Base-by-base conservation (phyloP, 1,284 basidiomycete genomes). In the Thelephora terrestris region DNA sequence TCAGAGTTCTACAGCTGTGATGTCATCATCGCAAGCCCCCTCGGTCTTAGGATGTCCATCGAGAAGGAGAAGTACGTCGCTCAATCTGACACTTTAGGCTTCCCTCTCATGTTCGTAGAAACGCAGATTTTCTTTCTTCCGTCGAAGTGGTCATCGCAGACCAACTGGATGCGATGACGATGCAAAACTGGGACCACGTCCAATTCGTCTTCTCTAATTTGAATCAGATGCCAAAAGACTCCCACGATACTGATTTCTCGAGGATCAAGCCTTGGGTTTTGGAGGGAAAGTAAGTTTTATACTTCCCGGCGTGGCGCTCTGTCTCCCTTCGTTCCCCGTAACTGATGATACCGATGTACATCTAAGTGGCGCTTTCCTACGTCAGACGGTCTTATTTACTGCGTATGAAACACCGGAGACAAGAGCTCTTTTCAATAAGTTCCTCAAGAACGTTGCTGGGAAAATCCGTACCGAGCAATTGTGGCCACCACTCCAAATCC, bases 141-240 rank as follows among this genome's bases (percentile, higher is more conserved):
- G 89, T 99, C 53, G 96, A 99, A 64, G 69, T 99, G 14, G 66
- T 91, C n/a, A 67, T 98, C n/a, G 75, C 89, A 7, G 96, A 99
- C 64, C 93, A 98, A 58, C 74, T 91, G 69, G 93, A 99, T 61
- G 85, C 89, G 2, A 77, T 99, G 61, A 77, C 81, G 6, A 99
- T 99, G 96, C 95, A 99, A 69, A 99, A 99, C 61, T 99, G 96
- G 96, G 93, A 98, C 46, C 95, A 99, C 62, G 75, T 95, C 16
- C 87, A 97, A 91, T 96, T 91, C 62, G 78, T 96, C 40, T 72
- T 98, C 55, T 79, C 77, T 2, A 76, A 87, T 51, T 66, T 98
- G 45, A 98, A 97, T 67, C 75, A 84, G 55, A 74, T 98, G 20
- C 96, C 96, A 0, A 89, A 91, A 57, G 86, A 92, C 59, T 91